These are phyloP conservation scores for Heterobasidion occidentale DNA, from an alignment of 1,284 basidiomycete species.

Conservation along the genomic window DNA sequence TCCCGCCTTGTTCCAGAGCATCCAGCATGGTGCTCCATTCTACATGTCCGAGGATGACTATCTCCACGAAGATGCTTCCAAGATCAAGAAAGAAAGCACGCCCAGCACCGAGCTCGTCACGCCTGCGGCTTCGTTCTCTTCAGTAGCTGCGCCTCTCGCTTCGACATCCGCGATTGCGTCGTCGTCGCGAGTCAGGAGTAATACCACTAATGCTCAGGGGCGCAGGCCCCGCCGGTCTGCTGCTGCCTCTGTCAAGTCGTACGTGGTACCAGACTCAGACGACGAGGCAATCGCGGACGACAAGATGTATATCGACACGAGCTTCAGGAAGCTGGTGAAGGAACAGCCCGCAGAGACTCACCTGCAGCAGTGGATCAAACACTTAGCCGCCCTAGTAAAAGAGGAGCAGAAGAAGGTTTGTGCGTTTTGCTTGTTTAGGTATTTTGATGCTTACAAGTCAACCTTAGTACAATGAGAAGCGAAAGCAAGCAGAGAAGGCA, in stretches of 20 bases:
- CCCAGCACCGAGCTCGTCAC: constrained; percentile 8
- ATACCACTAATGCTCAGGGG: constrained; percentile 21
- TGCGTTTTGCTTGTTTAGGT: background rate
- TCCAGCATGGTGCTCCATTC: constrained; percentile 57
- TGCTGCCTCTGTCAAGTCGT: constrained; percentile 44
- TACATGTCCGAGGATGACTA: constrained; percentile 63
- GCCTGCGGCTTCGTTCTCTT: constrained; percentile 2
- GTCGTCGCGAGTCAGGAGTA: background rate
- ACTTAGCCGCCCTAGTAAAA: constrained; percentile 47
- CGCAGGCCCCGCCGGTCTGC: constrained; percentile 54
- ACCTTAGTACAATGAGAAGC: constrained; percentile 53
- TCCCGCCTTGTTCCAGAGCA: constrained; percentile 45
- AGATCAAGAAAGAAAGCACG: constrained; percentile 31
- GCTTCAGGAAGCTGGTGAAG: constrained; percentile 22
- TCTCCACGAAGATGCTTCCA: constrained; percentile 24
- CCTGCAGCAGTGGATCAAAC: constrained; percentile 60
- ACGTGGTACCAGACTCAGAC: constrained; percentile 62
- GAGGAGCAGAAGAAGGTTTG: constrained; percentile 61
- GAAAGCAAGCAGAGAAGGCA: constrained; percentile 43
- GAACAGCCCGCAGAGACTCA: constrained; percentile 32
- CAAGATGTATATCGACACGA: constrained; percentile 20
- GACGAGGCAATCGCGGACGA: constrained; percentile 51
- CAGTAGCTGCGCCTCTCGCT: background rate
- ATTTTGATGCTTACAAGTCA: background rate
- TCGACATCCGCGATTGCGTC: constrained; percentile 2